Conservation (phyloP, 192 early-diverging fungal species). For the Coemansia sp. region DNA sequence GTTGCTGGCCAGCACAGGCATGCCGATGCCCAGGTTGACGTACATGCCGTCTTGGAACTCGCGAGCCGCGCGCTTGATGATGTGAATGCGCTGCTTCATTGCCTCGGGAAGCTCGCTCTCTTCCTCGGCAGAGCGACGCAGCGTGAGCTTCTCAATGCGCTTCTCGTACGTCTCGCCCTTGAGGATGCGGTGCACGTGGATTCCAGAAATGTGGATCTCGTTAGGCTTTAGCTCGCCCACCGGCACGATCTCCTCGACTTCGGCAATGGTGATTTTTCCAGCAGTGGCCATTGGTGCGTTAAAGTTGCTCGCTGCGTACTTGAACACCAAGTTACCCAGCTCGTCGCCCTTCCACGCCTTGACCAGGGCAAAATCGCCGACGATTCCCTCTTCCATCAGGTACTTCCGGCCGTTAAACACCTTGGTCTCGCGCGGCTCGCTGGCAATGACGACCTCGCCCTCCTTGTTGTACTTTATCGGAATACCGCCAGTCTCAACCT, state of each 20-base stretch:
- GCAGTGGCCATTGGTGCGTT: conserved; percentile 76
- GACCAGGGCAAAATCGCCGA: conserved; percentile 71
- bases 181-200: conserved; percentile 71
- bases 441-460: conserved; percentile 55
- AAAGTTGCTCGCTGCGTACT: conserved; percentile 72
- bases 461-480: conserved; percentile 69
- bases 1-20: conserved; percentile 78
- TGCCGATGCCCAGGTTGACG: conserved; percentile 74
- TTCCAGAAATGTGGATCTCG: conserved; percentile 73
- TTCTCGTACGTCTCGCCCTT: conserved; percentile 73
- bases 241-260: conserved; percentile 77
- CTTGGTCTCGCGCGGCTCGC: conserved; percentile 66
- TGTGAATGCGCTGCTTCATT: conserved; percentile 62
- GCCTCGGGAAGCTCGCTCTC: conserved; percentile 29
- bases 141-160: conserved; percentile 66
- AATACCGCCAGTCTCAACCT: conserved; percentile 68
- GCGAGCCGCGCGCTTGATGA: conserved; percentile 72
- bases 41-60: conserved; percentile 79
- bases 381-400: conserved; percentile 77
- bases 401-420: conserved; percentile 66
- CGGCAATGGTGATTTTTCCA: conserved; percentile 72
- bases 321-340: conserved; percentile 74
- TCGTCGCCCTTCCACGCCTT: conserved; percentile 87
- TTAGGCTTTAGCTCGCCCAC: conserved; percentile 66
- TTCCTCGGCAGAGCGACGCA: conserved; percentile 49